Percentiles rank a stretch among this genome's conserved stretches.
These are phyloP conservation scores for Paraglomus brasilianum DNA, from an alignment of 192 early-diverging fungal species.

Conservation along the genomic window DNA sequence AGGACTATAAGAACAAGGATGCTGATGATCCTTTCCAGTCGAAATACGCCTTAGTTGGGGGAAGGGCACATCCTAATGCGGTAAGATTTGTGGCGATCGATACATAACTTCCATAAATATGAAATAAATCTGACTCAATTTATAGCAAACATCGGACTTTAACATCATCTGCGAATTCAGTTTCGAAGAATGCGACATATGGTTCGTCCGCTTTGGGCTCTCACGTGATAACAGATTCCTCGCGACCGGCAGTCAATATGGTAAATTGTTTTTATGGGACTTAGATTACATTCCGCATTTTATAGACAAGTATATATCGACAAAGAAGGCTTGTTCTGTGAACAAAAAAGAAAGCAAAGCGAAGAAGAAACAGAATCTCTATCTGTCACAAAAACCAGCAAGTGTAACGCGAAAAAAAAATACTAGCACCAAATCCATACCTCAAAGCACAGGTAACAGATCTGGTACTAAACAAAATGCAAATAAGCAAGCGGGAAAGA, in stretches of 20 bases:
- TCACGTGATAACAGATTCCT: conserved; percentile 13
- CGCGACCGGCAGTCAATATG: conserved; percentile 24
- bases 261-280: conserved; percentile 25
- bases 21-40: not conserved
- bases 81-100: not conserved
- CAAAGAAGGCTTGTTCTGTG: not conserved
- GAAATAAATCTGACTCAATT: not conserved
- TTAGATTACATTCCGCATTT: conserved; percentile 7
- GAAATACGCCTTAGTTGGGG: conserved; percentile 18
- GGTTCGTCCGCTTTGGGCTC: conserved; percentile 26
- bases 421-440: not conserved
- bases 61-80: conserved; percentile 4
- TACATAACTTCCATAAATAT: not conserved
- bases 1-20: not conserved
- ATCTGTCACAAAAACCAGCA: no score
- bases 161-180: conserved; percentile 29
- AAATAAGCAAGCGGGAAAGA: not conserved
- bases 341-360: not conserved
- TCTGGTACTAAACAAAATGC: not conserved
- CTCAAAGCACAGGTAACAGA: not conserved
- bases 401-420: not conserved
- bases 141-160: conserved; percentile 21
- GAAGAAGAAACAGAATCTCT: no score
- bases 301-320: conserved; percentile 21
- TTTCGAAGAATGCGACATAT: conserved; percentile 26